These are phyloP conservation scores for Taphrina betulina DNA, from an alignment of 1,139 yeast species.

Conservation along the genomic window DNA sequence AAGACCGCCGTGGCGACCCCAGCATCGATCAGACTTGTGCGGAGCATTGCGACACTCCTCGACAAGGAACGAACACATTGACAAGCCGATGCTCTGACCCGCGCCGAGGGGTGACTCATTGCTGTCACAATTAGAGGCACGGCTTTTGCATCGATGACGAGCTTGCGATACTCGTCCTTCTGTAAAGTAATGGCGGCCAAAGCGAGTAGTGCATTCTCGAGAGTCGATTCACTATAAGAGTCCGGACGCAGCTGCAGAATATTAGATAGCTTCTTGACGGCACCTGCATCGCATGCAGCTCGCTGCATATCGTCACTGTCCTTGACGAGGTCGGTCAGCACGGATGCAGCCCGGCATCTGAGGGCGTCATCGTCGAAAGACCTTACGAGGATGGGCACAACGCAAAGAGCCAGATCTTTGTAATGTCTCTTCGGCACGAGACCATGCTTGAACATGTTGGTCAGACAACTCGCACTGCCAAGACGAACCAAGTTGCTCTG, in stretches of 20 bases:
- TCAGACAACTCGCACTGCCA: conserved; percentile 43
- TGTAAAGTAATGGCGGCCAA: conserved; percentile 45
- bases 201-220: conserved; percentile 42
- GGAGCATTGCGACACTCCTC: conserved; percentile 65
- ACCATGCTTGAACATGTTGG: conserved; percentile 41
- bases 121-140: conserved; percentile 41
- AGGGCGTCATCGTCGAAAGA: conserved; percentile 39
- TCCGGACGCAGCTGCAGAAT: conserved; percentile 39
- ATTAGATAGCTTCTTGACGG: conserved; percentile 41
- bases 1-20: conserved; percentile 54
- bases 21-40: conserved; percentile 66
- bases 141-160: conserved; percentile 44
- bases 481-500: conserved; percentile 41
- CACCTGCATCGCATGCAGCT: conserved; percentile 45
- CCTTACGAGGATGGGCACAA: conserved; percentile 46
- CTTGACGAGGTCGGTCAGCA: conserved; percentile 40
- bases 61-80: conserved; percentile 69
- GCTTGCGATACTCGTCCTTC: conserved; percentile 43
- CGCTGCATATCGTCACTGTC: conserved; percentile 41
- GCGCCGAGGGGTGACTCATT: conserved; percentile 35
- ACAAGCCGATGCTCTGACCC: conserved; percentile 49
- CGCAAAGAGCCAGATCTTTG: conserved; percentile 39
- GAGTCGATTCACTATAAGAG: conserved; percentile 33
- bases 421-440: conserved; percentile 39
- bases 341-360: conserved; percentile 33